These are phyloP conservation scores for Vigna angularis DNA, from an alignment of 306 rosid genomes.

Conservation along the genomic window DNA sequence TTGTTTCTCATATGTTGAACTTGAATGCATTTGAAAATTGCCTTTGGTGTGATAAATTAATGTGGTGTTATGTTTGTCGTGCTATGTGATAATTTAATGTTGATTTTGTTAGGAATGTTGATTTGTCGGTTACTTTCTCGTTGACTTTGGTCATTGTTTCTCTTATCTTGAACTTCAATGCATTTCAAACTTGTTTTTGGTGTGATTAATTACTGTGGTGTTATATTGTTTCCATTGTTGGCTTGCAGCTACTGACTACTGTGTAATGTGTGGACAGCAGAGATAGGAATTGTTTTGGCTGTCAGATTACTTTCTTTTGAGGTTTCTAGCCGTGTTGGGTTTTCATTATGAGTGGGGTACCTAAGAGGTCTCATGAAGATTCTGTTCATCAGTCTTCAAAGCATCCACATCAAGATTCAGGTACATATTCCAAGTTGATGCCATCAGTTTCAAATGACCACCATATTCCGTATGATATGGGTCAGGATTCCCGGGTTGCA, in stretches of 20 bases:
- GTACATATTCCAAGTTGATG: constrained; percentile 62
- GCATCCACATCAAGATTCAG: constrained; percentile 71
- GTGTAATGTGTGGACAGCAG: neutral
- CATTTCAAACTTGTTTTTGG: constrained; percentile 11
- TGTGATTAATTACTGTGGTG: constrained; percentile 9
- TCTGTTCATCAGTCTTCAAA: constrained; percentile 71
- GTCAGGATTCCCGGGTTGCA: constrained; percentile 63
- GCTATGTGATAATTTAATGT: neutral
- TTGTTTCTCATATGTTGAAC: neutral
- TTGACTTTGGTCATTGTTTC: neutral
- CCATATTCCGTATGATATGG: constrained; percentile 68
- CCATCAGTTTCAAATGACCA: constrained; percentile 66
- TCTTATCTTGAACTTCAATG: neutral
- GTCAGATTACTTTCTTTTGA: constrained; percentile 35
- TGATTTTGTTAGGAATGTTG: neutral
- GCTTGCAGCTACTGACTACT: constrained; percentile 41
- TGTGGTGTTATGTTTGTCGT: neutral
- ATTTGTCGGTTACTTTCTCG: neutral
- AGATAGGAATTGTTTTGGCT: constrained; percentile 38
- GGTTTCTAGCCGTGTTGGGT: constrained; percentile 39
- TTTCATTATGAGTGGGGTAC: constrained; percentile 73
- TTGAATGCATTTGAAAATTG: neutral
- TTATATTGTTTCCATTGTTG: constrained; percentile 35
- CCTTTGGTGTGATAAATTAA: neutral
- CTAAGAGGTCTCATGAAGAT: constrained; percentile 86